Evolutionary conservation across 1,284 basidiomycete species (phyloP), one percentile per base, ranked within the genome.

Genomic region (Erythrobasidium hasegawianum): DNA sequence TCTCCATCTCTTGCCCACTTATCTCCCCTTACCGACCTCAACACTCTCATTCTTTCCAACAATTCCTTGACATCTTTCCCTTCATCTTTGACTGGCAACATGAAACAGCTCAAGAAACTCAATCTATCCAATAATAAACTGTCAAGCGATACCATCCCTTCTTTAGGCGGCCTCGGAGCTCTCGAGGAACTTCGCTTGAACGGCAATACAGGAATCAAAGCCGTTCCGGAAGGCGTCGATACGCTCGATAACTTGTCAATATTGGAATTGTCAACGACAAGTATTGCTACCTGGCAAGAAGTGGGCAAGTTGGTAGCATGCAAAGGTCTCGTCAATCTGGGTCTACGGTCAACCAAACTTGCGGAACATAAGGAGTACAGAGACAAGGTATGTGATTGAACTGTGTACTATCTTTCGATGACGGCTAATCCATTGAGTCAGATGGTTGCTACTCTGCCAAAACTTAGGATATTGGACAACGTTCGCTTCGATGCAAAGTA

Each of bases 161-260:
- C 24, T 27, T 57, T 65, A 22, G 29, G 43, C 24, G 18, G 27
- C 20, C 45, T 52, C 5, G n/a, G 29, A 13, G n/a, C 41, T 7
- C 47, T 65, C 16, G 62, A 65, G 56, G 62, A 65, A 53, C 16
- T 57, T 24, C 62, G 62, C 47, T 39, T 65, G 20, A 65, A 65
- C 47, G 62, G 62, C 18, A 65, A 65, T 26, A 38, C 16, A 14
- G 61, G 61, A 14, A 56, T 64, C 16, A 57, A 22, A 7, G 27
- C 8, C n/a, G 18, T 64, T 7, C 61, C 61, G 38, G 40, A 33
- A 2, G 50, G 50, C 9, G 7, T 53, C 18, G 50, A 10, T 5
- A 7, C 20, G 18, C 26, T 53, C 14, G 43, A 47, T 47, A 20
- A n/a, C 8, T 27, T 65, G 14, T 29, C 62, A 1, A 20, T 58